phyloP scores from a whole-genome alignment of 768 basidiomycete species.

The Leccinum disarticulatum region DNA sequence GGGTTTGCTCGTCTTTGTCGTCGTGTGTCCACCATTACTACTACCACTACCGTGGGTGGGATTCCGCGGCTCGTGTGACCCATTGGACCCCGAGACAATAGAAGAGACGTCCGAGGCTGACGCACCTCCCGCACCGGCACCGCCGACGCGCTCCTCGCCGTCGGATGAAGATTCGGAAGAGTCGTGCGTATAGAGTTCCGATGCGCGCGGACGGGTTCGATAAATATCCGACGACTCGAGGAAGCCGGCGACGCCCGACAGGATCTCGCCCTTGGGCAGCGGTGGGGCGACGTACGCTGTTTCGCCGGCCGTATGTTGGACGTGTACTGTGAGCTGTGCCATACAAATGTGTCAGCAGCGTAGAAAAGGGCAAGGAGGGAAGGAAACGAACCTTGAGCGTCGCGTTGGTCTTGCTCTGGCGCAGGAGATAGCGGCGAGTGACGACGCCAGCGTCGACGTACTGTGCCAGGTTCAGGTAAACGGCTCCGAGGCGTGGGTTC shows the following conservation, averaged over 20 bases:
- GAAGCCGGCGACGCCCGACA: constrained; percentile 63
- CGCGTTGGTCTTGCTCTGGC: constrained; percentile 77
- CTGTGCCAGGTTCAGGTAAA: constrained; percentile 73
- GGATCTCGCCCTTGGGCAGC: constrained; percentile 69
- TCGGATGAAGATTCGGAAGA: constrained; percentile 34
- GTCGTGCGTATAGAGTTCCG: constrained; percentile 42
- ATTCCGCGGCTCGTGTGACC: background rate
- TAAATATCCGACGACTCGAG: constrained; percentile 55
- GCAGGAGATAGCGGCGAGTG: constrained; percentile 63
- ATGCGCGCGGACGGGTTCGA: constrained; percentile 48
- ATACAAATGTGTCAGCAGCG: background rate
- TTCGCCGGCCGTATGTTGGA: constrained; percentile 55
- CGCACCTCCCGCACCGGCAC: background rate
- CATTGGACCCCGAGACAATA: constrained; percentile 15
- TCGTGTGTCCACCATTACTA: background rate
- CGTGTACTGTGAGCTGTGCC: constrained; percentile 55
- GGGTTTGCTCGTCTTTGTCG: constrained; percentile 19
- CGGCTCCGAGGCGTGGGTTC: constrained; percentile 61
- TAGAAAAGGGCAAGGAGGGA: background rate
- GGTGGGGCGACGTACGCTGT: constrained; percentile 61
- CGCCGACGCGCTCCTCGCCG: background rate
- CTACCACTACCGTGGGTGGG: background rate
- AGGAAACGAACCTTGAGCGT: constrained; percentile 56
- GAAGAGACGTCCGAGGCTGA: constrained; percentile 24
- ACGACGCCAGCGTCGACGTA: constrained; percentile 61